Evolutionary conservation across 306 rosid genomes (phyloP).

Genomic region (Pueraria montana): DNA sequence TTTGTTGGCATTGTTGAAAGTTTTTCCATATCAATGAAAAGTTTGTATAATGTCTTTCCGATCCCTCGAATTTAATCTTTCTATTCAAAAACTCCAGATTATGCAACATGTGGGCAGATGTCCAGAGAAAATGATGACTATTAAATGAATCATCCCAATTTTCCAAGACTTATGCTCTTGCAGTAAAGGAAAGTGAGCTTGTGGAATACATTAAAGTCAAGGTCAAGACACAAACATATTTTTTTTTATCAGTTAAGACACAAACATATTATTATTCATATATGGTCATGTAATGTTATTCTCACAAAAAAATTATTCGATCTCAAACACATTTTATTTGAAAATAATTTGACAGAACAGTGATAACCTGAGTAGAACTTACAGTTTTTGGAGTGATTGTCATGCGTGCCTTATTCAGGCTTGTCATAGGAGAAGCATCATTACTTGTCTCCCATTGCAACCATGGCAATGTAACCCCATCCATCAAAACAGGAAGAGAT

Average conservation of each 20-base stretch:
- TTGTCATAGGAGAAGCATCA: constrained; percentile 63
- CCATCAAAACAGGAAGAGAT: constrained; percentile 75
- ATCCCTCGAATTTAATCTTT: constrained; percentile 11
- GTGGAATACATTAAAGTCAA: constrained; percentile 1
- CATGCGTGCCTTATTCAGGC: constrained; percentile 54
- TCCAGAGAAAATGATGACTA: constrained; percentile 1
- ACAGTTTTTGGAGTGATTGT: constrained; percentile 60
- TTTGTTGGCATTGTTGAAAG: not conserved
- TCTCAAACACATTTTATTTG: constrained; percentile 17
- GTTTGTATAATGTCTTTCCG: not conserved
- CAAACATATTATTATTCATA: constrained; percentile 18
- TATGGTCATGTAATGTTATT: constrained; percentile 42
- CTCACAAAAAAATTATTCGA: constrained; percentile 16
- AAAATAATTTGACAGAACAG: constrained; percentile 10
- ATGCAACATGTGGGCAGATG: constrained; percentile 2
- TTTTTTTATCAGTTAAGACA: no score
- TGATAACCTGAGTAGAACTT: constrained; percentile 62
- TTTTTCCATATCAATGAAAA: constrained; percentile 26
- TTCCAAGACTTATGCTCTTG: not conserved
- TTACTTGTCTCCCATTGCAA: constrained; percentile 91
- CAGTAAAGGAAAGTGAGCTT: constrained; percentile 25
- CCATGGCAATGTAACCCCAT: constrained; percentile 91
- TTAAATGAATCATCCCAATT: constrained; percentile 18
- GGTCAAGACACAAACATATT: not conserved
- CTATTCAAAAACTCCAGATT: not conserved